Conservation (phyloP, 768 basidiomycete genomes). For the Botryobasidium botryosum region DNA sequence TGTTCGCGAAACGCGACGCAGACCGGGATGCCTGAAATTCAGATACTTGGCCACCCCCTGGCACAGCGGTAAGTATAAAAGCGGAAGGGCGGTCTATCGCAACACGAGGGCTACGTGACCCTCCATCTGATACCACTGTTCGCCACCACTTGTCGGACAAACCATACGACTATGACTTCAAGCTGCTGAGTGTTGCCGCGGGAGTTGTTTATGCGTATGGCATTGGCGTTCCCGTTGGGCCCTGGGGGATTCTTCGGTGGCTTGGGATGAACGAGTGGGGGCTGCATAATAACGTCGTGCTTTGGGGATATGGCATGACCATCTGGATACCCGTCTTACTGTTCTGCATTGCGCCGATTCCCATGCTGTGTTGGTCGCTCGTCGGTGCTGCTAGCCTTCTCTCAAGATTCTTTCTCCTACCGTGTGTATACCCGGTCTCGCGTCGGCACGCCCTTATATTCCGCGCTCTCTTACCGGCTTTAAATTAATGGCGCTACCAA, state of each 20-base stretch:
- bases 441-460: constrained; percentile 37
- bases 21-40: no score
- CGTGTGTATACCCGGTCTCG: constrained; percentile 84
- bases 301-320: constrained; percentile 27
- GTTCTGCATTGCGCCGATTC: constrained; percentile 71
- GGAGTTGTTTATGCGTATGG: constrained; percentile 80
- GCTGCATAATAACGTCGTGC: constrained; percentile 40
- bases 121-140: no score
- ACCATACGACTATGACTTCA: constrained; percentile 70
- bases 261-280: constrained; percentile 83
- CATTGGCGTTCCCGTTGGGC: constrained; percentile 55
- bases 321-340: constrained; percentile 45
- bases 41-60: no score
- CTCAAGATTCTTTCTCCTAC: constrained; percentile 75
- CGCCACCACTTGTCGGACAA: no score
- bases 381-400: constrained; percentile 53
- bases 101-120: no score
- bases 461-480: background rate
- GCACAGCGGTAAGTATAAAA: no score
- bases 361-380: constrained; percentile 67
- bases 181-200: constrained; percentile 64
- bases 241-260: constrained; percentile 79
- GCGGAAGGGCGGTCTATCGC: no score
- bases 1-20: no score
- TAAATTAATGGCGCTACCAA: background rate